Evolutionary conservation across 2,329 filamentous ascomycete genomes (phyloP).

Genomic region (Tolypocladium paradoxum): DNA sequence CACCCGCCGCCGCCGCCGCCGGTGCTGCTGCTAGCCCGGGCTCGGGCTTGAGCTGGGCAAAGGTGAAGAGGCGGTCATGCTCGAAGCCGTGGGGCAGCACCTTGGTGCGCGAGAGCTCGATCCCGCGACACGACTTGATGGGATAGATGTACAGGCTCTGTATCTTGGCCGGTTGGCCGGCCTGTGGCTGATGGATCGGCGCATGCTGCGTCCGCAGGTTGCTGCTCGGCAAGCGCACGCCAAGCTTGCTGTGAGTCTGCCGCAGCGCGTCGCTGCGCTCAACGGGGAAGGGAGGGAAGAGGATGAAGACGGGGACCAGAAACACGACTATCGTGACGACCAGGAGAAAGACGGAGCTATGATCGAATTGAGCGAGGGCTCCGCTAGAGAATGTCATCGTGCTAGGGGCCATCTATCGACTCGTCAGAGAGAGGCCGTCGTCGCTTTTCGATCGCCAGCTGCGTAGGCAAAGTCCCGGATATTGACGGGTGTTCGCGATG

Average conservation of each 20-base stretch:
- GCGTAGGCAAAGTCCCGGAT: not conserved
- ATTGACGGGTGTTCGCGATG: not conserved
- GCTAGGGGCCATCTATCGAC: conserved; percentile 1
- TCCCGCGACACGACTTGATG: conserved; percentile 68
- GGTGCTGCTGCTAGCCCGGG: not conserved
- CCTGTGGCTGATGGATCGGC: conserved; percentile 9
- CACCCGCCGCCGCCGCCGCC: not conserved
- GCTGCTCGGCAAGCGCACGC: conserved; percentile 26
- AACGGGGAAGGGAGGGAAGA: conserved; percentile 44
- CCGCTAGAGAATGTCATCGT: conserved; percentile 11
- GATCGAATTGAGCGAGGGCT: conserved; percentile 15
- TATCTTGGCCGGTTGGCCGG: conserved; percentile 16
- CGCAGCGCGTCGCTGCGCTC: conserved; percentile 41
- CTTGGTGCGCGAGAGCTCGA: conserved; percentile 57
- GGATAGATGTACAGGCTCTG: conserved; percentile 72
- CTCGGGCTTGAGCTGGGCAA: conserved; percentile 47
- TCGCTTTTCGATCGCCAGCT: not conserved
- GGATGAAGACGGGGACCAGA: conserved; percentile 39
- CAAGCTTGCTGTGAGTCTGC: conserved; percentile 42
- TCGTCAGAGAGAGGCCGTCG: not conserved
- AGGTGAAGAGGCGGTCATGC: conserved; percentile 74
- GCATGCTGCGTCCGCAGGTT: conserved; percentile 21
- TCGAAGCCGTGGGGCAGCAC: conserved; percentile 60
- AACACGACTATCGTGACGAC: conserved; percentile 37
- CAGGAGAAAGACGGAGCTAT: conserved; percentile 26